Evolutionary conservation across 2,329 filamentous ascomycete species (phyloP), one percentile per base, ranked within the genome.

Genomic region (Fusarium agapanthi): DNA sequence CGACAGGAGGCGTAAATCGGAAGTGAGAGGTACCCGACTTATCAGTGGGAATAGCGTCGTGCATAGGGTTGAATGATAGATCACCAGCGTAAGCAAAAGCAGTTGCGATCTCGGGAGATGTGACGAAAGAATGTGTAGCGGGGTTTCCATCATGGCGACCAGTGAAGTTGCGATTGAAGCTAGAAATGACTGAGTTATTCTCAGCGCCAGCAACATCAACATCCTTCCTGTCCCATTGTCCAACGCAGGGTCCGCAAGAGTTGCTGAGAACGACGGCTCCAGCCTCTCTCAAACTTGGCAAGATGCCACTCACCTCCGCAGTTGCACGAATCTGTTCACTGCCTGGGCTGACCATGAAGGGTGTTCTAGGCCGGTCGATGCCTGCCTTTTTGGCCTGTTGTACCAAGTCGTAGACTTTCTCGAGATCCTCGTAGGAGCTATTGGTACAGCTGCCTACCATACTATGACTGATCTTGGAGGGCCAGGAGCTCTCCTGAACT

Each of bases 381-480:
- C 96, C 96, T 83, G 98, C 95, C 83, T 93, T 87, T 76, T 97
- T 89, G 76, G 96, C 96, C 82, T 98, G 95, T 60, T 75, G 75
- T 13, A 77, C 77, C 91, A 91, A 74, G 94, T 95, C 81, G 98
- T 97, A 67, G 93, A 94, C 94, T 75, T 96, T 94, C 78, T 91
- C 92, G 95, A 98, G 98, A 81, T 98, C 96, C 87, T 91, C 89
- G 79, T 91, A 91, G 15, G 89, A 91, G 35, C 88, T 90, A 90
- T 98, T 99, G 79, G 96, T 99, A 93, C 96, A 99, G 79, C 95
- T 98, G 77, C 96, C 96, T 79, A 99, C 98, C 67, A 99, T 81
- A 95, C 95, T 77, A 96, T 95, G 88, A 97, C 80, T 98, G 88
- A 82, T 97, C 94, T 84, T 96, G 91, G 35, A 75, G 4, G 96